Evolutionary conservation across 371 early-diverging fungal species (phyloP), one percentile per base, ranked within the genome.

Genomic region (Dichotomocladium elegans): DNA sequence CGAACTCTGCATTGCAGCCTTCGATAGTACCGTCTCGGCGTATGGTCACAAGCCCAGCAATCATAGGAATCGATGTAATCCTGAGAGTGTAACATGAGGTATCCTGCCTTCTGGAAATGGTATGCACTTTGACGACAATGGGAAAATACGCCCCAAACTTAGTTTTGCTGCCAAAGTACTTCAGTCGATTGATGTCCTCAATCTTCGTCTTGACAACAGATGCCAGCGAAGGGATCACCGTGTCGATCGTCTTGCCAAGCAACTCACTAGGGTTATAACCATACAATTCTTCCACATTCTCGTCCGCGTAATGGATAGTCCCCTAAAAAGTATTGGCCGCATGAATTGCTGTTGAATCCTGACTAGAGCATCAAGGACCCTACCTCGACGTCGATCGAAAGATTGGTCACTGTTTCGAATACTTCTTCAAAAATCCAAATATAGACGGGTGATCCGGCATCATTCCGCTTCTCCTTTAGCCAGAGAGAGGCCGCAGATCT

Each of bases 351-450:
- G n/a, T n/a, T n/a, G n/a, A n/a, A n/a, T n/a, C n/a, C n/a, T n/a
- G n/a, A n/a, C n/a, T n/a, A n/a, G 42, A 41, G 43, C 19, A 42
- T 42, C 24, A 22, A 27, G 22, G 26, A 42, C 15, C 46, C 44
- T 63, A 73, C 73, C 49, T 69, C 35, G 21, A 53, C 42, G 54
- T 67, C 60, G 2, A 72, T 60, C 19, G 58, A 43, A 14, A 72
- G 44, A 31, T 61, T 61, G 11, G 79, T 75, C 7, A 74, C 66
- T 3, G 70, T 75, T 58, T 85, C 85, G 42, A 79, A 74, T 24
- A 85, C 84, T 55, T 82, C 83, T 65, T 87, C 85, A 64, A 87
- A 81, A 15, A 87, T 83, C 87, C 87, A 87, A 14, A 87, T 87
- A 42, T 77, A 79, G 10, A 87, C 69, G n/a, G 71, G 61, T 14